Evolutionary conservation across 306 rosid species (phyloP).

Genomic region (cucumber (Cucumis sativus)): DNA sequence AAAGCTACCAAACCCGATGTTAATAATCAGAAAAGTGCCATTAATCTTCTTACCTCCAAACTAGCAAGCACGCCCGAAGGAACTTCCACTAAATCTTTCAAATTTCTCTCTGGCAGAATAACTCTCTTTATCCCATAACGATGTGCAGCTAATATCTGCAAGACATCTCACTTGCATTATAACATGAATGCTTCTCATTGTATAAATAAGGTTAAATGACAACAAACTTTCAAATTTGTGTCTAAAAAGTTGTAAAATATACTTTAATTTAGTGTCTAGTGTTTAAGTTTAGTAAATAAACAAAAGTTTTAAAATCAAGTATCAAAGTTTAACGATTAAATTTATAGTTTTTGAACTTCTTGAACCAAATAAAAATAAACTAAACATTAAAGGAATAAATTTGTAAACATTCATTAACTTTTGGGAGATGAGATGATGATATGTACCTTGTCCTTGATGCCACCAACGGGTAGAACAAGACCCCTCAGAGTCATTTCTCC

Average conservation of each 20-base stretch:
- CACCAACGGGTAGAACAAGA: constrained; percentile 93
- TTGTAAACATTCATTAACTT: too few relatives aligned
- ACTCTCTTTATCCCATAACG: constrained; percentile 82
- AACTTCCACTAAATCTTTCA: constrained; percentile 89
- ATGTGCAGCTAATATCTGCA: constrained; percentile 92
- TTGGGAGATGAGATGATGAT: background rate
- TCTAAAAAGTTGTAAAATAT: too few relatives aligned
- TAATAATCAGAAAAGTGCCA: background rate
- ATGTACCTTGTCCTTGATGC: constrained; percentile 91
- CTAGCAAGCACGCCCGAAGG: constrained; percentile 65
- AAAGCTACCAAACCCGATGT: too few relatives aligned
- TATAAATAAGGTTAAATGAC: background rate
- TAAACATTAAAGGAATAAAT: too few relatives aligned
- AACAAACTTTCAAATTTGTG: background rate
- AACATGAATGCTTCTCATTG: background rate
- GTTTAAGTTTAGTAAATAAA: background rate
- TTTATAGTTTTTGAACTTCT: too few relatives aligned
- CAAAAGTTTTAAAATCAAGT: too few relatives aligned
- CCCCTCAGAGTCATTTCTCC: constrained; percentile 99
- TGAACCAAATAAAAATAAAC: too few relatives aligned
- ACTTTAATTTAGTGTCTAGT: background rate
- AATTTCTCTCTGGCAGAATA: constrained; percentile 84
- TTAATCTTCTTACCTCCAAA: constrained; percentile 47
- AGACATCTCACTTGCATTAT: constrained; percentile 5
- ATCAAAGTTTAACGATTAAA: too few relatives aligned